phyloP scores from a whole-genome alignment of 1,284 basidiomycete genomes.

The Lentinula novae-zelandiae region DNA sequence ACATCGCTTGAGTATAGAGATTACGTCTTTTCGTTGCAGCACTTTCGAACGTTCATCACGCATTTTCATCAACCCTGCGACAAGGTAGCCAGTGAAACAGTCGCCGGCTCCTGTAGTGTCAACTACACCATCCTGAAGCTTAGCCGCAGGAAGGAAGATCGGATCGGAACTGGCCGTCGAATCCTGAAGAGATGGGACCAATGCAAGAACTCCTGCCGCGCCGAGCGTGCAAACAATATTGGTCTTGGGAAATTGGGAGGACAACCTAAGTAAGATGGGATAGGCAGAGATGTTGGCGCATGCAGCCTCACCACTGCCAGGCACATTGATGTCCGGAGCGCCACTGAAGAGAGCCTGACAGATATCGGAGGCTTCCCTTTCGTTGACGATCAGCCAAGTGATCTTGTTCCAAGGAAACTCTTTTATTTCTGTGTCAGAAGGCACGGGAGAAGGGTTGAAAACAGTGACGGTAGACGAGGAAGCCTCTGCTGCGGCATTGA shows the following conservation, averaged over 20 bases:
- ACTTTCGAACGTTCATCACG: conserved; percentile 20
- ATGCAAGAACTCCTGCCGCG: conserved; percentile 42
- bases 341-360: conserved; percentile 23
- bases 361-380: conserved; percentile 42
- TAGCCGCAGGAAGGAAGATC: conserved; percentile 42
- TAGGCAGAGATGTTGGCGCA: conserved; percentile 12
- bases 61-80: conserved; percentile 47
- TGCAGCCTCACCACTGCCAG: conserved; percentile 1
- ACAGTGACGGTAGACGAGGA: conserved; percentile 26
- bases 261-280: conserved; percentile 6
- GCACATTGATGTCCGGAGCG: not conserved
- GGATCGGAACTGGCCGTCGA: conserved; percentile 14
- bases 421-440: conserved; percentile 31
- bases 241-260: conserved; percentile 27
- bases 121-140: conserved; percentile 32
- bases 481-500: conserved; percentile 17
- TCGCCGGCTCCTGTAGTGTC: conserved; percentile 63
- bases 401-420: conserved; percentile 47
- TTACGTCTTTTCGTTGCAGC: conserved; percentile 30
- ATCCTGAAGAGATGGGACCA: conserved; percentile 23
- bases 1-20: conserved; percentile 31
- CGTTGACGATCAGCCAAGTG: conserved; percentile 53
- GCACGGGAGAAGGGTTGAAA: conserved; percentile 57
- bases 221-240: conserved; percentile 57
- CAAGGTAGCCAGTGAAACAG: conserved; percentile 57